Evolutionary conservation across 2,329 filamentous ascomycete species (phyloP).

Genomic region (Podosphaera xanthii): DNA sequence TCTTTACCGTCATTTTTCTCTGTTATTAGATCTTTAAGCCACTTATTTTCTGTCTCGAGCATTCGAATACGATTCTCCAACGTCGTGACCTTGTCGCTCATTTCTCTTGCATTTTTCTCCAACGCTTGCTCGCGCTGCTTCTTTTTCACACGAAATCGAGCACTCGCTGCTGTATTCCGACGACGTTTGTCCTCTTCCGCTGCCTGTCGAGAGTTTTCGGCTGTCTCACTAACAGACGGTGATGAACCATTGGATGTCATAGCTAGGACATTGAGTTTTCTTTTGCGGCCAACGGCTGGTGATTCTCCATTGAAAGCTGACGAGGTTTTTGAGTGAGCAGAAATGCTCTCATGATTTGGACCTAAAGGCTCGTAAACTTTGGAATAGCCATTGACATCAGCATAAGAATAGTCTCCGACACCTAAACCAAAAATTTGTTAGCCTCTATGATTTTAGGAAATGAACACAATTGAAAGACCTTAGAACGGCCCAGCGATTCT

Average conservation of each 20-base stretch:
- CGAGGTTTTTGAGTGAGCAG: not conserved
- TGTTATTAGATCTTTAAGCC: constrained; percentile 58
- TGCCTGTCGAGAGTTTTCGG: constrained; percentile 39
- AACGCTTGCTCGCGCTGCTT: constrained; percentile 81
- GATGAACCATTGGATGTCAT: constrained; percentile 2
- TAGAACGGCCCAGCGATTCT: too few species aligned
- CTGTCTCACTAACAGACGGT: constrained; percentile 32
- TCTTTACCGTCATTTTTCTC: constrained; percentile 45
- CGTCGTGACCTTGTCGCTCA: constrained; percentile 52
- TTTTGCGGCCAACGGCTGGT: constrained; percentile 2
- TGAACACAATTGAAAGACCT: too few species aligned
- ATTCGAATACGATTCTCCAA: constrained; percentile 54
- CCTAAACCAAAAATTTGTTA: too few species aligned
- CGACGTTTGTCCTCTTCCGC: constrained; percentile 81
- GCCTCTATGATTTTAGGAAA: too few species aligned
- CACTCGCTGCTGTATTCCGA: constrained; percentile 71
- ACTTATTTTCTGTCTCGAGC: constrained; percentile 66
- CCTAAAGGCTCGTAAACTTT: not conserved
- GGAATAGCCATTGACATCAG: constrained; percentile 12
- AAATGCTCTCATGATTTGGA: not conserved
- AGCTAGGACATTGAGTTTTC: not conserved
- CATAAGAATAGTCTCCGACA: constrained; percentile 13
- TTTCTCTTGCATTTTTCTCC: constrained; percentile 61
- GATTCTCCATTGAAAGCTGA: not conserved
- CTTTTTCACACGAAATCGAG: constrained; percentile 85